Evolutionary conservation across 306 rosid species (phyloP), one percentile per base, ranked within the genome.

Genomic region (Lithocarpus polystachyus): DNA sequence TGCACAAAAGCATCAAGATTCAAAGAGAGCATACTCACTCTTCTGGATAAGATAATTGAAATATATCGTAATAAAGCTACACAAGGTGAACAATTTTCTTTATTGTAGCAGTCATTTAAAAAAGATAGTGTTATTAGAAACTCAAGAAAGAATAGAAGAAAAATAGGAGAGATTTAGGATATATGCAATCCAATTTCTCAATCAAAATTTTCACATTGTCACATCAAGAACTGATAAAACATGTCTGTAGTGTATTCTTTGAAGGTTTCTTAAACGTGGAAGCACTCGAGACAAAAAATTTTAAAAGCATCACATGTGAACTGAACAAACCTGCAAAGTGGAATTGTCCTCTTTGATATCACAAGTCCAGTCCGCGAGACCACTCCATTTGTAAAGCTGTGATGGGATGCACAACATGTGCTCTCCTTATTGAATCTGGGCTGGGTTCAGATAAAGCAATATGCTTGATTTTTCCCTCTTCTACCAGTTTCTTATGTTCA

Each of bases 391-490:
- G 97, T 9, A 89, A 7, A 7, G 94, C 94, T 0, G 94, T 88
- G 70, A 93, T 83, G 5, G 91, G 92, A 83, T 89, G 97, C 83
- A 91, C 91, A 1, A 89, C 92, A 81, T 93, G 96, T 1, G 96
- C 97, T 80, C 97, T 91, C 72, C 86, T 89, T 79, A 91, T 85
- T 29, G 97, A 88, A 67, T 93, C 88, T 2, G 93, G 86, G 77
- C 91, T 87, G 1, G 97, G 91, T 72, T 93, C 98, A 75, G 93
- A 91, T 73, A 87, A 69, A 33, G 93, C 98, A 40, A 93, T 79
- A 28, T 88, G 91, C 84, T 40, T 87, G 19, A 91, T 78, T 79
- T 93, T 93, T 40, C 97, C 91, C 81, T 91, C 97, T 79, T 88
- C 92, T 73, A 87, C 93, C 23, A 91, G 83, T 83, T 87, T 91